Evolutionary conservation across 208 protist genomes (phyloP), one percentile per base, ranked within the genome.

Genomic region (Perkinsela sp.): DNA sequence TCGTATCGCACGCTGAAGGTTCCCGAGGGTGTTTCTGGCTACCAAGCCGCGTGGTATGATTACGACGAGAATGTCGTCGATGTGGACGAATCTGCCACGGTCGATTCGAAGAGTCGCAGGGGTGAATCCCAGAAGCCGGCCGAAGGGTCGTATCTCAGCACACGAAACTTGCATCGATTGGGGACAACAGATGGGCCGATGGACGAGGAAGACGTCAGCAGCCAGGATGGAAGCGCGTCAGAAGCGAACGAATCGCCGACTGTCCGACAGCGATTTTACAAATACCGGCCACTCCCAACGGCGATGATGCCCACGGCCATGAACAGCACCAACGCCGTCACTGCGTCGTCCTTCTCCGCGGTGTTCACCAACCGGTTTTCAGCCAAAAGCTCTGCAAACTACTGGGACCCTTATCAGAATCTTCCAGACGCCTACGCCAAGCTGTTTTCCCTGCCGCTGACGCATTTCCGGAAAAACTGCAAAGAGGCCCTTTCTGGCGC

Each of bases 321-420:
- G 76, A 93, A 1, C 82, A 92, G 31, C 30, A 76, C 29, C 66
- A 89, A 31, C 92, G 74, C 67, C 85, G 84, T 30, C 84, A 90
- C 72, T 84, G 90, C 67, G 78, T 92, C 31, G 82, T 88, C 29
- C 78, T 74, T 29, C 82, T 84, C 15, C 16, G 71, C 1, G 67
- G 78, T 66, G 32, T 75, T 2, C 70, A 75, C 28, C 75, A 80
- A 31, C 40, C 73, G 31, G 57, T 84, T 31, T 75, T 83, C 31
- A 87, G 89, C 67, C 70, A 72, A 65, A 78, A 79, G 66, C 87
- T 78, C 57, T 69, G 86, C 67, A 83, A 81, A 28, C 73, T 92
- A 75, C 67, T 92, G 86, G 86, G 74, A 92, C 70, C 71, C 83
- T 28, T 80, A 83, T 31, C 82, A 93, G 71, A 84, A 75, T 67